Percentiles rank a stretch among this genome's conserved stretches.
Conservation (phyloP, 257 asterid genomes). For the Penstemon barbatus region DNA sequence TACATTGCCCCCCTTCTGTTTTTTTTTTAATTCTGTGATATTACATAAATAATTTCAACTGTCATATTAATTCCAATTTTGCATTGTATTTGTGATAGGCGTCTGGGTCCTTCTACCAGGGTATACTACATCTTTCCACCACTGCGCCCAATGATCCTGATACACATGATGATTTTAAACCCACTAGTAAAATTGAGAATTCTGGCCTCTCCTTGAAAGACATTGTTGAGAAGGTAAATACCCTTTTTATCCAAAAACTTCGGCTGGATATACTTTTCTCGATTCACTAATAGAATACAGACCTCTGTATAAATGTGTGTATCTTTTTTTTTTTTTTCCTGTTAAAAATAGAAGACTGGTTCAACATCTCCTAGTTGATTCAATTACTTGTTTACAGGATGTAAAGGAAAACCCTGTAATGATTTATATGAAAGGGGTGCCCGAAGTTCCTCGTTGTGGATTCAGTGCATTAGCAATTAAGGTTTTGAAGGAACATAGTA, state of each 20-base stretch:
- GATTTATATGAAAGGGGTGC: slow-evolving; percentile 98
- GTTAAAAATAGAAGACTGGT: too few relatives aligned
- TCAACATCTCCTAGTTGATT: too few relatives aligned
- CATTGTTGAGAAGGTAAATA: slow-evolving; percentile 77
- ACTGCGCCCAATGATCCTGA: slow-evolving; percentile 72
- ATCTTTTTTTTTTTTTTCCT: too few relatives aligned
- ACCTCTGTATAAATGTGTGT: too few relatives aligned
- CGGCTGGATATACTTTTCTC: too few relatives aligned
- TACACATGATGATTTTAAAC: slow-evolving; percentile 84
- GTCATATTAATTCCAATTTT: neutral
- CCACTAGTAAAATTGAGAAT: slow-evolving; percentile 59
- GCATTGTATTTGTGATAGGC: slow-evolving; percentile 35
- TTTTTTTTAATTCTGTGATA: neutral
- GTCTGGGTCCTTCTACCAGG: slow-evolving; percentile 47
- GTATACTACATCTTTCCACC: slow-evolving; percentile 48
- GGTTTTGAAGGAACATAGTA: slow-evolving; percentile 80
- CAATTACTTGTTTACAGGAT: slow-evolving; percentile 55
- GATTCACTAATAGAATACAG: too few relatives aligned
- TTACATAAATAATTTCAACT: neutral
- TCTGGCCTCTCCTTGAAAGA: slow-evolving; percentile 60
- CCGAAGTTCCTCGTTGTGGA: slow-evolving; percentile 89
- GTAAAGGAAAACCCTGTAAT: slow-evolving; percentile 89
- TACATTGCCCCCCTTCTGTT: too few relatives aligned
- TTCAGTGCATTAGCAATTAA: slow-evolving; percentile 91
- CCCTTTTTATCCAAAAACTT: slow-evolving; percentile 7